Evolutionary conservation across 306 rosid species (phyloP).

Genomic region (Astragalus membranaceus): DNA sequence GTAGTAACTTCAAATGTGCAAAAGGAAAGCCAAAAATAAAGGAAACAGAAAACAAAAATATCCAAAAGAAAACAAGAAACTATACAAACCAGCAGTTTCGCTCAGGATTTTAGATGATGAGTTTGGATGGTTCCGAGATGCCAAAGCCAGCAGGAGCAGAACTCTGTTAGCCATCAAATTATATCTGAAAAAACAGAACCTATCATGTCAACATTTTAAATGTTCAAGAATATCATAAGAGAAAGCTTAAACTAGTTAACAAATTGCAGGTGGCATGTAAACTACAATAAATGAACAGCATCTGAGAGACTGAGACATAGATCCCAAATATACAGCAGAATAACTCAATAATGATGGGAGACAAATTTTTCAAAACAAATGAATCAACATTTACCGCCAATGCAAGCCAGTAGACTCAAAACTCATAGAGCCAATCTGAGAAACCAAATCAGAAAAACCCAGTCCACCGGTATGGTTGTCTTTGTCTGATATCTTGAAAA

Average conservation of each 20-base stretch:
- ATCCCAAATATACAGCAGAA: slow-evolving; percentile 6
- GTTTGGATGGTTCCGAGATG: slow-evolving; percentile 77
- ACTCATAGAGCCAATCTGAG: slow-evolving; percentile 88
- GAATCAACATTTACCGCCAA: slow-evolving; percentile 67
- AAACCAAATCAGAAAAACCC: slow-evolving; percentile 69
- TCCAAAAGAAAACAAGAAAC: slow-evolving; percentile 14
- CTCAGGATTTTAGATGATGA: slow-evolving; percentile 72
- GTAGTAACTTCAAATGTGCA: not conserved
- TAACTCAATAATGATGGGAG: slow-evolving; percentile 11
- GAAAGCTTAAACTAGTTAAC: slow-evolving; percentile 10
- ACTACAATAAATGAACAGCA: slow-evolving; percentile 1
- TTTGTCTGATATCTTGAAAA: slow-evolving; percentile 59
- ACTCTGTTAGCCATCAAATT: slow-evolving; percentile 98
- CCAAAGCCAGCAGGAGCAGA: slow-evolving; percentile 84
- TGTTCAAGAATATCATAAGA: slow-evolving; percentile 1
- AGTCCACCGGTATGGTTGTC: slow-evolving; percentile 46
- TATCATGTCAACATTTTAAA: slow-evolving; percentile 13
- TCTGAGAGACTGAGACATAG: not conserved
- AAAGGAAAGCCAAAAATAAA: not conserved
- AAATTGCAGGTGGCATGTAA: slow-evolving; percentile 9
- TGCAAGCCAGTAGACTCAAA: slow-evolving; percentile 91
- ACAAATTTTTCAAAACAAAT: slow-evolving; percentile 20
- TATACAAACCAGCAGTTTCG: slow-evolving; percentile 83
- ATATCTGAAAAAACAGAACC: slow-evolving; percentile 51
- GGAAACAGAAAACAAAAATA: not conserved